Percentiles rank a stretch among this genome's conserved stretches.
Conservation (phyloP, 176 grass and related monocot genomes). For the Leersia perrieri region DNA sequence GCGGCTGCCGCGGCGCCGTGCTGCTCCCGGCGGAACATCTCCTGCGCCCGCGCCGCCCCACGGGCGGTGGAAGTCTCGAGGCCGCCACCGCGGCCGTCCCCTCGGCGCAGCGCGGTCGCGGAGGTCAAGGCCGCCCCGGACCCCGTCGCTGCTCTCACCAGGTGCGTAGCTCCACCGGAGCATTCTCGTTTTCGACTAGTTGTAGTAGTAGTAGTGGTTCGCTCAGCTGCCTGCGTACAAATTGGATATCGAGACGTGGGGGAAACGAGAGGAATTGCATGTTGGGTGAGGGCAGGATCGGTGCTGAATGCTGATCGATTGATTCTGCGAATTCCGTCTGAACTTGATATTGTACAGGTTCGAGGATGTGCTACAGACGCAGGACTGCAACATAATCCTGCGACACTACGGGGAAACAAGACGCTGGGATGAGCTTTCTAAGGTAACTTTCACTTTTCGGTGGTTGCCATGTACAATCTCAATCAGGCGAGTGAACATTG, state of each 20-base stretch:
- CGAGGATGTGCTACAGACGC: slow-evolving; percentile 62
- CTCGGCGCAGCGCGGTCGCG: slow-evolving; percentile 59
- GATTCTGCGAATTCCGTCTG: not conserved
- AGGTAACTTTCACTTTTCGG: slow-evolving; percentile 49
- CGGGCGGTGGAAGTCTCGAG: slow-evolving; percentile 27
- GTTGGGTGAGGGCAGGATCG: not conserved
- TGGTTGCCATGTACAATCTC: not conserved
- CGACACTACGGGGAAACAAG: slow-evolving; percentile 64
- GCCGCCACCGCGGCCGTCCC: slow-evolving; percentile 35
- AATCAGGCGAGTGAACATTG: not conserved
- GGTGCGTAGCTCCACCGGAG: slow-evolving; percentile 25
- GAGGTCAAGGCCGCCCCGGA: slow-evolving; percentile 50
- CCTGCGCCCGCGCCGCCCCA: slow-evolving; percentile 4
- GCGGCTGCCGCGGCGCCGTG: not conserved
- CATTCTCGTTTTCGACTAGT: not conserved
- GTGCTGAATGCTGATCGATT: not conserved
- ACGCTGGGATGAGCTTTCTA: slow-evolving; percentile 63
- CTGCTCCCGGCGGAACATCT: not conserved
- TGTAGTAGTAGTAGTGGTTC: not conserved
- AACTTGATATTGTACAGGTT: slow-evolving; percentile 33
- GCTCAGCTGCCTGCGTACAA: not conserved
- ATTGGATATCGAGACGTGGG: not conserved
- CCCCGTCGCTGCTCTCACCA: slow-evolving; percentile 57
- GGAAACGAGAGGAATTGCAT: not conserved
- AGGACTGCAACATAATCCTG: slow-evolving; percentile 83